Evolutionary conservation across 106 monocot genomes (phyloP).

Genomic region (Platanthera guangdongensis): DNA sequence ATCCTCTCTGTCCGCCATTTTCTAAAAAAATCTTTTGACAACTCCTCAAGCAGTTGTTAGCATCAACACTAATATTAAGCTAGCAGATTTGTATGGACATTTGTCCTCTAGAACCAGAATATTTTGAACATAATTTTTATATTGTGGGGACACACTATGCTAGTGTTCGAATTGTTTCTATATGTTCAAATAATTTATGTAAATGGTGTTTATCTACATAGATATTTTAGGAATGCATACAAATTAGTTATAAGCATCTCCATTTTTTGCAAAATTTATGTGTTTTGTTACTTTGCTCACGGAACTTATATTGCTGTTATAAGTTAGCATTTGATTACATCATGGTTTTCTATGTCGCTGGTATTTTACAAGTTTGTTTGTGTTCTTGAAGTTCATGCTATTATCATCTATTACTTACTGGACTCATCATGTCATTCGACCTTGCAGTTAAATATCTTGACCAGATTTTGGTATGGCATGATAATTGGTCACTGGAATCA

Average conservation of each 20-base stretch:
- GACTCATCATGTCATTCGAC: background rate
- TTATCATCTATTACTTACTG: background rate
- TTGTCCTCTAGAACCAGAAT: background rate
- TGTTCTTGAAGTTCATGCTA: background rate
- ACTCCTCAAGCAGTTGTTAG: background rate
- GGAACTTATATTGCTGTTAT: background rate
- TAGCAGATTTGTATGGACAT: background rate
- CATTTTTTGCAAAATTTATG: background rate
- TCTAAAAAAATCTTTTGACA: background rate
- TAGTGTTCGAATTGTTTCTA: background rate
- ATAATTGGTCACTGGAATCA: background rate
- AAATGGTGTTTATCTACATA: background rate
- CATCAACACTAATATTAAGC: background rate
- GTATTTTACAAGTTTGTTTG: background rate
- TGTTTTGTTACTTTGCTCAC: conserved; percentile 1
- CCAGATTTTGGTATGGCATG: background rate
- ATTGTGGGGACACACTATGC: background rate
- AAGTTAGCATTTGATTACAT: background rate
- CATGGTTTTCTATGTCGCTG: background rate
- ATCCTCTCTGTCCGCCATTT: background rate
- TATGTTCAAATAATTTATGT: background rate
- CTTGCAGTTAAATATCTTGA: background rate
- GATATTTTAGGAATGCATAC: background rate
- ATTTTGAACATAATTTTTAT: background rate
- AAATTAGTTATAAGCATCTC: background rate